Evolutionary conservation across 371 early-diverging fungal genomes (phyloP).

Genomic region (Amoeboaphelidium occidentale): DNA sequence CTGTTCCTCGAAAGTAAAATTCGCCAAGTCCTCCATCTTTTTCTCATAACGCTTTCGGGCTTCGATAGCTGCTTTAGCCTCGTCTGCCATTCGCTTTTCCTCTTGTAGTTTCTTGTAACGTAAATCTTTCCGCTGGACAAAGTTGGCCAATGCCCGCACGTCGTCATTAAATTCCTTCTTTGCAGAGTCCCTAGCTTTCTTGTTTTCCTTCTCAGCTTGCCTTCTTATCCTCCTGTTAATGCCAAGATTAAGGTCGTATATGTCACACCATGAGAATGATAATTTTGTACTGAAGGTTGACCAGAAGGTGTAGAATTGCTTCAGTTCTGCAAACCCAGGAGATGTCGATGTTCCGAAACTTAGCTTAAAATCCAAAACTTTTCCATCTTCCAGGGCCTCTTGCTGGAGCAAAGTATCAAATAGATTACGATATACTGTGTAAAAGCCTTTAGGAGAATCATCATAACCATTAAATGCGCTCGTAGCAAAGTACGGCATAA

Average conservation of each 20-base stretch:
- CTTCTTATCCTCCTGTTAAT: constrained; percentile 53
- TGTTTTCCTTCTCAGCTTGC: constrained; percentile 77
- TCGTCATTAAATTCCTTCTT: constrained; percentile 60
- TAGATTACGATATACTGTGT: constrained; percentile 40
- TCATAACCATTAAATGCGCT: constrained; percentile 11
- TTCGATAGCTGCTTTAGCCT: constrained; percentile 7
- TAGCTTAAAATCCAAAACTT: constrained; percentile 12
- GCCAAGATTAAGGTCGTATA: constrained; percentile 51
- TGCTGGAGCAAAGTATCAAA: constrained; percentile 51
- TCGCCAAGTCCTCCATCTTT: constrained; percentile 9
- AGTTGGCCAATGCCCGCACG: constrained; percentile 14
- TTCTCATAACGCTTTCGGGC: constrained; percentile 2
- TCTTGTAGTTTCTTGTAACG: not conserved
- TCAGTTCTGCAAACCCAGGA: constrained; percentile 10
- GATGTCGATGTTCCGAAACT: constrained; percentile 7
- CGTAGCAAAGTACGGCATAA: constrained; percentile 11
- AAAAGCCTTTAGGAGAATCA: constrained; percentile 39
- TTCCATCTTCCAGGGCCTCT: constrained; percentile 34
- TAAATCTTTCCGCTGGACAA: constrained; percentile 1
- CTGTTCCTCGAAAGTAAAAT: constrained; percentile 11
- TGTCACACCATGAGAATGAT: constrained; percentile 72
- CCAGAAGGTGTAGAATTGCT: constrained; percentile 54
- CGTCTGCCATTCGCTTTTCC: constrained; percentile 5
- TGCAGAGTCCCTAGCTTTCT: constrained; percentile 53
- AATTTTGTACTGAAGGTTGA: constrained; percentile 42